Percentiles rank a stretch among this genome's conserved stretches.
Evolutionary conservation across 345 rosid genomes (phyloP).

Genomic region (Erucastrum elatum): DNA sequence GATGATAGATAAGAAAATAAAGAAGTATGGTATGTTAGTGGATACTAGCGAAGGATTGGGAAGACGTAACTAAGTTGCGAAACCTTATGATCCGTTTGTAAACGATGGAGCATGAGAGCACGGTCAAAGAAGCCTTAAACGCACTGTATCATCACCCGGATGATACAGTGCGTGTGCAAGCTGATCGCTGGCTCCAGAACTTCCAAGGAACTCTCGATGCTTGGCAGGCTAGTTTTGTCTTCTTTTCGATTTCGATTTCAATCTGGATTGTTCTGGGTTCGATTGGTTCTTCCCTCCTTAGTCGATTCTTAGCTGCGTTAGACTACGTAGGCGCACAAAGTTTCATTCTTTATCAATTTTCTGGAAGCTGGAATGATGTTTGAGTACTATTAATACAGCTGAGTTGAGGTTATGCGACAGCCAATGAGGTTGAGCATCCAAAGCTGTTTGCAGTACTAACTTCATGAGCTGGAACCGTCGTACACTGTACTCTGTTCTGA

Average conservation of each 20-base stretch:
- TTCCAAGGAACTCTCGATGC: conserved; percentile 97
- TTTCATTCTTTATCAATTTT: conserved; percentile 12
- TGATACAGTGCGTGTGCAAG: conserved; percentile 76
- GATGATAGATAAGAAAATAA: too few relatives aligned
- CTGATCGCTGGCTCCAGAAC: conserved; percentile 91
- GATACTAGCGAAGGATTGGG: too few relatives aligned
- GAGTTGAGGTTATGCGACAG: not conserved
- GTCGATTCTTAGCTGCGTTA: conserved; percentile 14
- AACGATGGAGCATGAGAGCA: conserved; percentile 76
- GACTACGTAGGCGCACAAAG: not conserved
- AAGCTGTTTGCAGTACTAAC: too few relatives aligned
- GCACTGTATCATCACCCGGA: conserved; percentile 99
- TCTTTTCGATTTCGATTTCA: not conserved
- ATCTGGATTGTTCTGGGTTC: conserved; percentile 2
- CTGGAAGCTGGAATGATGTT: conserved; percentile 14
- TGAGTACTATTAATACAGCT: not conserved
- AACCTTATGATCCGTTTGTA: too few relatives aligned
- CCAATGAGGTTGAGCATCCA: too few relatives aligned
- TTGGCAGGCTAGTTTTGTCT: conserved; percentile 67
- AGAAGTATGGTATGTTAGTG: too few relatives aligned
- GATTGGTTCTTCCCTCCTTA: conserved; percentile 19
- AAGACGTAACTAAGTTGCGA: too few relatives aligned
- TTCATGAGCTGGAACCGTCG: too few relatives aligned
- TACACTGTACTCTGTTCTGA: too few relatives aligned
- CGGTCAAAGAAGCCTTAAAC: conserved; percentile 95